Evolutionary conservation across 2,329 filamentous ascomycete genomes (phyloP).

Genomic region (Phialophora macrospora): DNA sequence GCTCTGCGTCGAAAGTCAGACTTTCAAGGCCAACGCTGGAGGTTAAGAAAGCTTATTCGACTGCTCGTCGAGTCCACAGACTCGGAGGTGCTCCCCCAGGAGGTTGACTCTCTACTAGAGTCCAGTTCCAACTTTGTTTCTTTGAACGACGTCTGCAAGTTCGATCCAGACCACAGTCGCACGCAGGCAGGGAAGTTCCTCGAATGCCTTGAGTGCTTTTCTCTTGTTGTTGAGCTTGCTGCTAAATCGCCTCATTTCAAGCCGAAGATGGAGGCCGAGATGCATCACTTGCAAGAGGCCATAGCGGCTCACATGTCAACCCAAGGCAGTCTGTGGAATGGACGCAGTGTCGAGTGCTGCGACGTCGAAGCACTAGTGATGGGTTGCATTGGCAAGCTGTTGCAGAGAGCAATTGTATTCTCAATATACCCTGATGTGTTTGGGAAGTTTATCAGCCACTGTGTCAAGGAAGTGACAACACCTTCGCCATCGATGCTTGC

Average conservation of each 20-base stretch:
- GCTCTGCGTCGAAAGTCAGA: conserved; percentile 32
- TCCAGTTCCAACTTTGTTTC: conserved; percentile 21
- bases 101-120: conserved; percentile 10
- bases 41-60: conserved; percentile 32
- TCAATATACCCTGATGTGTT: conserved; percentile 17
- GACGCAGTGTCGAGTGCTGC: conserved; percentile 18
- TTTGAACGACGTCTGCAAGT: conserved; percentile 9
- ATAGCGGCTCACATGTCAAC: conserved; percentile 5
- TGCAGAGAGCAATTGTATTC: conserved; percentile 22
- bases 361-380: conserved; percentile 15
- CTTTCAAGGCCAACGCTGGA: conserved; percentile 37
- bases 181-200: conserved; percentile 19
- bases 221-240: conserved; percentile 20
- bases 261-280: conserved; percentile 15
- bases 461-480: background rate
- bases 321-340: conserved; percentile 21
- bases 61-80: conserved; percentile 12
- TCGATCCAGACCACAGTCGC: background rate
- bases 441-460: background rate
- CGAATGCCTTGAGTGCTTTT: conserved; percentile 31
- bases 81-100: background rate
- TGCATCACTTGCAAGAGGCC: conserved; percentile 12
- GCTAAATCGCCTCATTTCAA: conserved; percentile 3
- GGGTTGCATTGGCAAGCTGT: conserved; percentile 29
- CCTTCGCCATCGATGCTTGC: background rate